Percentiles rank a stretch among this genome's conserved stretches.
These are phyloP conservation scores for Pichia sporocuriosa DNA, from an alignment of 805 yeast species.

Conservation along the genomic window DNA sequence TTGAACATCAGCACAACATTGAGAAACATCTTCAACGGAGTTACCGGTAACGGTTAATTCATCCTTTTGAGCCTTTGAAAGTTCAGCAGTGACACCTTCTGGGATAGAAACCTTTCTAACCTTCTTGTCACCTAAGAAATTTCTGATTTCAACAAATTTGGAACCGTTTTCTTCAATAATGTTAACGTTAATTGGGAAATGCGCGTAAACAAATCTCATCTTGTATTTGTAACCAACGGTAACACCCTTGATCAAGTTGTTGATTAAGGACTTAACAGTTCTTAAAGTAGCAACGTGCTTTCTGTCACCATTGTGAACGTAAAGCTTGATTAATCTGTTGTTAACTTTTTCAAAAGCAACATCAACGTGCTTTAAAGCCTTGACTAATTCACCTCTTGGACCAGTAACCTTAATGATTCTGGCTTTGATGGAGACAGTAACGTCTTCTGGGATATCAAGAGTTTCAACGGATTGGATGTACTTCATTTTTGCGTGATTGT, in stretches of 20 bases:
- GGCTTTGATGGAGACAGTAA: constrained; percentile 84
- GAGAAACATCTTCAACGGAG: constrained; percentile 96
- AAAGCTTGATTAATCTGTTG: constrained; percentile 70
- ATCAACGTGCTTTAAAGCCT: constrained; percentile 90
- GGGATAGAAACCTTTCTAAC: constrained; percentile 81
- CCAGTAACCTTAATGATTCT: constrained; percentile 87
- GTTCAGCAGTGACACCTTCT: constrained; percentile 84
- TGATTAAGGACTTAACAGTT: constrained; percentile 92
- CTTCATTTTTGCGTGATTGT: constrained; percentile 38
- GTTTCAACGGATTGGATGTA: constrained; percentile 56
- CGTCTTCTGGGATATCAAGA: constrained; percentile 81
- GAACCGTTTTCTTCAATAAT: constrained; percentile 71
- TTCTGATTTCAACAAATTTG: constrained; percentile 89
- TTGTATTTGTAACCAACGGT: constrained; percentile 99
- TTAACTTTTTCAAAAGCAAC: constrained; percentile 82
- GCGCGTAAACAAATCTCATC: constrained; percentile 99
- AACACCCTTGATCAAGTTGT: constrained; percentile 97
- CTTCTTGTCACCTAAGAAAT: constrained; percentile 98
- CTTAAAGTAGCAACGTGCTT: constrained; percentile 99
- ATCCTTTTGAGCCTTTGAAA: constrained; percentile 84
- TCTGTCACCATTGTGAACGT: constrained; percentile 98
- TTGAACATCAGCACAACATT: constrained; percentile 96
- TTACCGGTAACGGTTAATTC: constrained; percentile 90
- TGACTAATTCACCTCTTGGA: constrained; percentile 92
- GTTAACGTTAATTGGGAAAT: constrained; percentile 99